A percentile compares a stretch with the other conserved stretches of the same genome.
Evolutionary conservation across 148 eudicot species (phyloP).

Genomic region (Rhododendron williamsianum): DNA sequence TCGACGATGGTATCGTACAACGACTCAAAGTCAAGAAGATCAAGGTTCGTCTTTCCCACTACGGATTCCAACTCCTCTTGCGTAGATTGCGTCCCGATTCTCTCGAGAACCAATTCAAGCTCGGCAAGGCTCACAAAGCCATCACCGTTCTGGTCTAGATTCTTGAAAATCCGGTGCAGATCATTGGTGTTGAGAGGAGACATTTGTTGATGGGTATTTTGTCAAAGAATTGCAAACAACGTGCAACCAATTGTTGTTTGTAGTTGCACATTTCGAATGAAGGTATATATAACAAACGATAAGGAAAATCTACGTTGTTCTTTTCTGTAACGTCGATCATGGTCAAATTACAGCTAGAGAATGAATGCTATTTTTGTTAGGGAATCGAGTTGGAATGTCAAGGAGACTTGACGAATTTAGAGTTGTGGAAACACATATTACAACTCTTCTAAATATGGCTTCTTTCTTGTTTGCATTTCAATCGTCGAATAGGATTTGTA

Average conservation of each 20-base stretch:
- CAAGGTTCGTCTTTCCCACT: conserved; percentile 32
- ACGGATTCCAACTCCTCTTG: conserved; percentile 29
- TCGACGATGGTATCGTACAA: conserved; percentile 29
- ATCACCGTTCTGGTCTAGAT: conserved; percentile 45
- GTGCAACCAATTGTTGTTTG: background rate
- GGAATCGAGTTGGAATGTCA: background rate
- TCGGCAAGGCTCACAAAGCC: conserved; percentile 46
- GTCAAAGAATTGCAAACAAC: background rate
- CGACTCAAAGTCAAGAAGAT: conserved; percentile 29
- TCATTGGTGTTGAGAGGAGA: conserved; percentile 18
- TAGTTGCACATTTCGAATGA: background rate
- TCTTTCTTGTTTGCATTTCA: too few relatives aligned
- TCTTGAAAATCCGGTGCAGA: conserved; percentile 31
- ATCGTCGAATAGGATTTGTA: too few relatives aligned
- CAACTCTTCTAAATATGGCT: too few relatives aligned
- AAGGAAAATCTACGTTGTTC: background rate
- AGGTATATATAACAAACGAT: background rate
- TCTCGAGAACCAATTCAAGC: conserved; percentile 42
- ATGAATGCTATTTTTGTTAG: background rate
- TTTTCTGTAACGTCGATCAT: background rate
- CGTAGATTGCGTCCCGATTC: conserved; percentile 12
- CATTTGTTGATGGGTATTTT: background rate
- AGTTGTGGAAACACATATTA: too few relatives aligned
- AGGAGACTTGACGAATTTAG: background rate
- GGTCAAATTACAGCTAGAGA: background rate